Percentiles rank a stretch among this genome's conserved stretches.
Evolutionary conservation across 75 land plant species (phyloP).

Genomic region (Isoetes taiwanensis): DNA sequence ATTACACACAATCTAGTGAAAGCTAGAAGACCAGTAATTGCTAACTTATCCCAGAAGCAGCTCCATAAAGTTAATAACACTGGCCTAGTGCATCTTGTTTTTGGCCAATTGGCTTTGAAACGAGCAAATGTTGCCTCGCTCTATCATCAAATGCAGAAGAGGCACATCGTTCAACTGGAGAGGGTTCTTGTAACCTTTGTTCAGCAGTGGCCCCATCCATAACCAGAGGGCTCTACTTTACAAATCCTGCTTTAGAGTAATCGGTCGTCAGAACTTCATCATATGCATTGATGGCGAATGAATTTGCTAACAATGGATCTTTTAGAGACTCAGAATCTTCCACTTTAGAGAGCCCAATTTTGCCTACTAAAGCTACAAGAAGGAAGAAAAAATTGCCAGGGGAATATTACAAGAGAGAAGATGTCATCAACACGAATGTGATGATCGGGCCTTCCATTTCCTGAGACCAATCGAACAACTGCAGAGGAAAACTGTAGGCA

Average conservation of each 20-base stretch:
- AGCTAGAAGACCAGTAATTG: conserved; percentile 10
- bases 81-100: conserved; percentile 12
- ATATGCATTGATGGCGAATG: no score
- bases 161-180: conserved; percentile 53
- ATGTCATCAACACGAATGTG: no score
- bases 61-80: conserved; percentile 25
- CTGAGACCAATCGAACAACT: no score
- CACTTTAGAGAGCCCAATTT: no score
- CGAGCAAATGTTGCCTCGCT: conserved; percentile 23
- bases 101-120: conserved; percentile 26
- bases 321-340: no score
- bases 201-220: conserved; percentile 58
- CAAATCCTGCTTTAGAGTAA: conserved; percentile 29
- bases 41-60: conserved; percentile 19
- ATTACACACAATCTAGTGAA: conserved; percentile 15
- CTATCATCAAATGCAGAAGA: conserved; percentile 29
- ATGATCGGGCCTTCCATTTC: no score
- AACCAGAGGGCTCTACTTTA: conserved; percentile 42
- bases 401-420: no score
- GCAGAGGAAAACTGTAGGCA: no score
- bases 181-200: conserved; percentile 27
- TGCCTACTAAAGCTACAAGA: no score
- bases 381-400: no score
- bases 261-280: no score
- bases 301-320: no score